A percentile compares a stretch with the other conserved stretches of the same genome.
Conservation (phyloP, 1,284 basidiomycete species). For the Leccinum griseonigrum region DNA sequence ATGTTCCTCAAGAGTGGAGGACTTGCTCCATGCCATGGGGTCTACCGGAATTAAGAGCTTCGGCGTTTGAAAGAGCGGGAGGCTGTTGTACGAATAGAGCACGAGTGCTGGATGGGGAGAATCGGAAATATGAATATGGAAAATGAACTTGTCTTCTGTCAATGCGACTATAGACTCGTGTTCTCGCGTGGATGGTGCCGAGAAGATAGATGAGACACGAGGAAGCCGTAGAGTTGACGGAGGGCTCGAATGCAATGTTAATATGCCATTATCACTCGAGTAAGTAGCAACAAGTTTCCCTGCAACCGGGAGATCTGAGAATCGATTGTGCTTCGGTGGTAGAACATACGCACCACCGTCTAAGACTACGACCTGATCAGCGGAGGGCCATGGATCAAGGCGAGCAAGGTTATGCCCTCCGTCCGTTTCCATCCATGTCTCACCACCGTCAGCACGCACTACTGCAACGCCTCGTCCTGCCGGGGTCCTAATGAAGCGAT, state of each 20-base stretch:
- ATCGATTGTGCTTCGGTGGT: constrained; percentile 9
- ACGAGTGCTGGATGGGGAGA: constrained; percentile 35
- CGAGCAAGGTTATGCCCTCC: constrained; percentile 44
- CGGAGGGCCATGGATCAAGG: constrained; percentile 47
- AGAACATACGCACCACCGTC: constrained; percentile 47
- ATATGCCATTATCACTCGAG: constrained; percentile 37
- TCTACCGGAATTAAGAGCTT: constrained; percentile 77
- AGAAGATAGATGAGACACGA: constrained; percentile 56
- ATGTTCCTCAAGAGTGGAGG: constrained; percentile 45
- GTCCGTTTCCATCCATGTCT: constrained; percentile 57
- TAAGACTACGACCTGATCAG: constrained; percentile 66
- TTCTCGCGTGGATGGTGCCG: constrained; percentile 49
- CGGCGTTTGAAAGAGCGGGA: constrained; percentile 51
- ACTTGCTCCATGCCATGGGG: constrained; percentile 83
- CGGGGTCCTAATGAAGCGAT: constrained; percentile 68
- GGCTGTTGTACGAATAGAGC: constrained; percentile 43
- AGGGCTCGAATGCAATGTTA: constrained; percentile 51
- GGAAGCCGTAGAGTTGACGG: constrained; percentile 49
- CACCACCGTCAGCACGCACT: constrained; percentile 55
- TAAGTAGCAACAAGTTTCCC: constrained; percentile 37
- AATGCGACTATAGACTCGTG: constrained; percentile 62
- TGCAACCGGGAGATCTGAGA: constrained; percentile 14
- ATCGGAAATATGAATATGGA: constrained; percentile 45
- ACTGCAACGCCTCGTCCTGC: constrained; percentile 72
- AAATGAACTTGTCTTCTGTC: constrained; percentile 51